Base-by-base conservation (phyloP, 352 stramenopile genomes). In the Peronospora destructor region DNA sequence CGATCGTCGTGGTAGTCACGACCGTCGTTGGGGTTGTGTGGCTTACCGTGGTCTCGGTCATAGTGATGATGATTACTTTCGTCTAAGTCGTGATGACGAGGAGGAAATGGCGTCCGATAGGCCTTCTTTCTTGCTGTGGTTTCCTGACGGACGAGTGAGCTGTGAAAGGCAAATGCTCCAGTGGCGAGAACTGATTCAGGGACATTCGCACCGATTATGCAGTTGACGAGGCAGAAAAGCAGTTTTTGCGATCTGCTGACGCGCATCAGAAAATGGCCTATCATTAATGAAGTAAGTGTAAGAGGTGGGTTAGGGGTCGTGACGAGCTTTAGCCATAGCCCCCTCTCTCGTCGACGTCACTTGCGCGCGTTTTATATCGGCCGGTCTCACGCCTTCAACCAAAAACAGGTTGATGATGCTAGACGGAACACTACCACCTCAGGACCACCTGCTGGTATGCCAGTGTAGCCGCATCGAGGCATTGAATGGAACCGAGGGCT, bases 151-250 rank as follows among this genome's bases (percentile, higher is more conserved):
- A 51, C 34, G 56, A 38, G 42, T 55, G 45, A 58, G 50, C 49
- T 54, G 30, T 28, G 39, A 67, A 59, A 58, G 51, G 51, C 48
- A 70, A 70, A 66, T 70, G 48, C 52, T 61, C 40, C 46, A 61
- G 36, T 61, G 56, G 19, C 26, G 39, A 49, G 17, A 14, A 28
- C 41, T 3, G 45, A 32, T 34, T 44, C 41, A 30, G 58, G 59
- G 49, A 53, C 54, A 4, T 6, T 26, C 23, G 23, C 23, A 4
- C 23, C 23, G 23, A 4, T 3, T 42, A 14, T 42, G 30, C 11
- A n/a, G 13, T 61, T 49, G 64, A 49, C 53, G 34, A 16, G 2
- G 8, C 21, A 37, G 34, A 34, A 30, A 32, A 40, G 14, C 34
- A 17, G 3, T 25, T 40, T 41, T 35, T n/a, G 50, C 32, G 56